A percentile compares a stretch with the other conserved stretches of the same genome.
Evolutionary conservation across 2,329 filamentous ascomycete species (phyloP).

Genomic region (Achaetomium macrosporum): DNA sequence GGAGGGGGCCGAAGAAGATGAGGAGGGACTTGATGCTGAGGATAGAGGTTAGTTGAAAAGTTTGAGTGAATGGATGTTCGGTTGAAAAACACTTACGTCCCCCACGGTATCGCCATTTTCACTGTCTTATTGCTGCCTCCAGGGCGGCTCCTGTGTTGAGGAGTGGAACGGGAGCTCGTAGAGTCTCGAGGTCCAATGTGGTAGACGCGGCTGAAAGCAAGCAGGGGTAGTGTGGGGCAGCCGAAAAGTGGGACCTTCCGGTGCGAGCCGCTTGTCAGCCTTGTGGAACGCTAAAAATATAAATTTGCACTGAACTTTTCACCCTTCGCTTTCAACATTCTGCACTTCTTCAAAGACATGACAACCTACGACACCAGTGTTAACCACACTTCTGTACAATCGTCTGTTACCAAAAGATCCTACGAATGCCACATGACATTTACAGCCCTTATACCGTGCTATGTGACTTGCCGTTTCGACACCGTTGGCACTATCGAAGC

Average conservation of each 20-base stretch:
- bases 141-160: slow-evolving; percentile 1
- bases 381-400: neutral
- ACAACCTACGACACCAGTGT: no score
- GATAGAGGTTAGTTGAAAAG: neutral
- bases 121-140: neutral
- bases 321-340: slow-evolving; percentile 19
- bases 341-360: no score
- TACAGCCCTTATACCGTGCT: neutral
- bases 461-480: slow-evolving; percentile 4
- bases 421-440: slow-evolving; percentile 6
- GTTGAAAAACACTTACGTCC: slow-evolving; percentile 36
- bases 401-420: neutral
- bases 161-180: neutral
- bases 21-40: slow-evolving; percentile 48
- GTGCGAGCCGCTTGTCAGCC: neutral
- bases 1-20: slow-evolving; percentile 63
- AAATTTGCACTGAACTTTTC: slow-evolving; percentile 8
- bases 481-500: slow-evolving; percentile 80
- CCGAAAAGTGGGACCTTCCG: neutral
- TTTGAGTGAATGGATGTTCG: no score
- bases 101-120: slow-evolving; percentile 37
- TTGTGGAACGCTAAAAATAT: slow-evolving; percentile 13
- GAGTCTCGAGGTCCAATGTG: slow-evolving; percentile 16
- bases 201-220: slow-evolving; percentile 18
- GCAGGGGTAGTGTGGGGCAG: slow-evolving; percentile 2